Base-by-base conservation (phyloP, 2,329 filamentous ascomycete genomes). In the Colletotrichum scovillei region DNA sequence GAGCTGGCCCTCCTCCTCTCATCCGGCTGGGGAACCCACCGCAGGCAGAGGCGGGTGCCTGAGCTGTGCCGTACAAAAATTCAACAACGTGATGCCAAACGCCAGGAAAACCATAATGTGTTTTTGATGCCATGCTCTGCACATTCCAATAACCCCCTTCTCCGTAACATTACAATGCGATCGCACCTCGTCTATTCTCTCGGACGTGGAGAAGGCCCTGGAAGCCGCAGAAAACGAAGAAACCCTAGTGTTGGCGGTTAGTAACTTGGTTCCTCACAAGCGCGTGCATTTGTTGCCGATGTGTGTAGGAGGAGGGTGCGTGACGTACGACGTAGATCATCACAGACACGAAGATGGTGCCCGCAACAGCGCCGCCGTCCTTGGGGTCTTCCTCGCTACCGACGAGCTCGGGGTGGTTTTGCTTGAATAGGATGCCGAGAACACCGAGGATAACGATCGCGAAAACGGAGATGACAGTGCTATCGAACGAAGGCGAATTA, bases 141-240 rank as follows among this genome's bases (percentile, higher is more conserved):
- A 49, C 42, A 16, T 42, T 49, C 42, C 42, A 49, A 49, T n/a
- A 49, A n/a, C 42, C 46, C 24, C 49, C 53, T 52, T 52, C 59
- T 28, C 35, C 26, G 19, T 66, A 67, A 76, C 67, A 72, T 83
- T 82, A 89, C 81, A 98, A 87, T 73, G 93, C 91, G 85, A 98
- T 98, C 75, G 94, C 93, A 76, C 95, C 95, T 81, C 93, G 89
- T 83, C 94, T 89, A 84, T 91, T 95, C 83, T 95, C 93, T 83
- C 95, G 92, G 78, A 94, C 85, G 84, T 98, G 95, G 74, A 98
- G 89, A 80, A 93, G 90, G 75, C 95, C 96, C 83, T 98, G 96
- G 77, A 95, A 90, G 71, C 93, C 94, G 84, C 96, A 98, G 86
- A 97, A 98, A 63, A 97, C 88, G 69, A 98, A 90, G 88, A 98